Evolutionary conservation across 2,329 filamentous ascomycete species (phyloP), one percentile per base, ranked within the genome.

Genomic region (Arthrobotrys iridis): DNA sequence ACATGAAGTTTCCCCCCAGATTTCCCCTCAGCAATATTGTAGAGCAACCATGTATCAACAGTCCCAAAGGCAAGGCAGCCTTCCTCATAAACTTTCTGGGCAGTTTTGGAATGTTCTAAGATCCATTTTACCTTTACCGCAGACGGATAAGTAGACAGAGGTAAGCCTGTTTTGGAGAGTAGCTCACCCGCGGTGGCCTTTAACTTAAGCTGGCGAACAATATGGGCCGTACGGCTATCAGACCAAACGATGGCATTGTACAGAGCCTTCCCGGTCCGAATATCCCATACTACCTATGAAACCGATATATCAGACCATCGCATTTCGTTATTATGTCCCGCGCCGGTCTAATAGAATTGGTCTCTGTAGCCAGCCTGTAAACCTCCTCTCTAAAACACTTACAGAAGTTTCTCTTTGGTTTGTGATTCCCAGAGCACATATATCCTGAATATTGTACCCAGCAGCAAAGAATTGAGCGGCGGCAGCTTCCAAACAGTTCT

Each of bases 231-330:
- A 60, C 93, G 87, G 28, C 93, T 96, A 81, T 97, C 93, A 28
- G 93, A 91, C 93, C 93, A 97, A 46, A 93, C 93, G 75, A 97
- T 90, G 70, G 93, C 93, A 80, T 94, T 93, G 83, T 92, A 87
- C 13, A 97, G 84, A 2, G 92, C 88, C 81, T 95, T 87, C 77
- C 93, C 93, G 0, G 91, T 95, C 78, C 87, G 86, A 79, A 86
- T 87, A 82, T 97, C 92, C 93, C 93, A 96, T 24, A 93, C 89
- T 0, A 96, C 66, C 79, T 80, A 35, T 50, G n/a, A 20, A 8
- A 33, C 18, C 4, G 4, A 33, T 2, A 3, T 33, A 28, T 50
- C n/a, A 50, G 45, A 15, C n/a, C 18, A 6, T 15, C 11, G 28
- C 8, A 2, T n/a, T 2, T 4, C 4, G 26, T 4, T 20, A 30